Percentiles rank a stretch among this genome's conserved stretches.
These are phyloP conservation scores for Leucocoprinus leucothites DNA, from an alignment of 768 basidiomycete genomes.

Conservation along the genomic window DNA sequence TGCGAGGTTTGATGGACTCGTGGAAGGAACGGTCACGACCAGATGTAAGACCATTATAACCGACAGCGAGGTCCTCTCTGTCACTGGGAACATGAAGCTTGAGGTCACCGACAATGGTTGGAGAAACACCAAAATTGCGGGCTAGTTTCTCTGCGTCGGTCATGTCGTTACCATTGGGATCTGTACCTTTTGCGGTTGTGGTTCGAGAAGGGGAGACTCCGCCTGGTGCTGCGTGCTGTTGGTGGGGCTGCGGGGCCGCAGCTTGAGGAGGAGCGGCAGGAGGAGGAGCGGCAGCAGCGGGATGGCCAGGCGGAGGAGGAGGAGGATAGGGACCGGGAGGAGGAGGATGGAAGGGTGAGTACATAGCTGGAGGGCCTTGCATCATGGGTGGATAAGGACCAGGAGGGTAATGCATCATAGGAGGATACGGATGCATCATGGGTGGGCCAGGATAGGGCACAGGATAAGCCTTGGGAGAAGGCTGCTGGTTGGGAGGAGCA, in stretches of 20 bases:
- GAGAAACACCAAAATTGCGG: conserved; percentile 75
- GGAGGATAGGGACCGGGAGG: conserved; percentile 45
- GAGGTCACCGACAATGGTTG: conserved; percentile 64
- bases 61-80: conserved; percentile 76
- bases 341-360: conserved; percentile 64
- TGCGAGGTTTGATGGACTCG: conserved; percentile 55
- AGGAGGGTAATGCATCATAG: conserved; percentile 28
- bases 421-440: conserved; percentile 30
- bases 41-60: conserved; percentile 65
- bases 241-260: background rate
- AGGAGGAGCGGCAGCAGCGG: conserved; percentile 21
- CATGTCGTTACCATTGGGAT: conserved; percentile 79
- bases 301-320: conserved; percentile 23
- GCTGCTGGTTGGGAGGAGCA: conserved; percentile 20
- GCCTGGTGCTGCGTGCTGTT: background rate
- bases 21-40: conserved; percentile 60
- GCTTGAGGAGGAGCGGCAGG: conserved; percentile 18
- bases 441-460: conserved; percentile 37
- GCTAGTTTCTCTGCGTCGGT: conserved; percentile 72
- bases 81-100: conserved; percentile 49
- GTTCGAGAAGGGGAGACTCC: conserved; percentile 4
- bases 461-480: conserved; percentile 29
- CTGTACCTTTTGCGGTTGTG: conserved; percentile 56
- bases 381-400: conserved; percentile 26
- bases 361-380: conserved; percentile 39